Percentiles rank a stretch among this genome's conserved stretches.
These are phyloP conservation scores for Candida sp. DNA, from an alignment of 1,139 yeast genomes.

Conservation along the genomic window DNA sequence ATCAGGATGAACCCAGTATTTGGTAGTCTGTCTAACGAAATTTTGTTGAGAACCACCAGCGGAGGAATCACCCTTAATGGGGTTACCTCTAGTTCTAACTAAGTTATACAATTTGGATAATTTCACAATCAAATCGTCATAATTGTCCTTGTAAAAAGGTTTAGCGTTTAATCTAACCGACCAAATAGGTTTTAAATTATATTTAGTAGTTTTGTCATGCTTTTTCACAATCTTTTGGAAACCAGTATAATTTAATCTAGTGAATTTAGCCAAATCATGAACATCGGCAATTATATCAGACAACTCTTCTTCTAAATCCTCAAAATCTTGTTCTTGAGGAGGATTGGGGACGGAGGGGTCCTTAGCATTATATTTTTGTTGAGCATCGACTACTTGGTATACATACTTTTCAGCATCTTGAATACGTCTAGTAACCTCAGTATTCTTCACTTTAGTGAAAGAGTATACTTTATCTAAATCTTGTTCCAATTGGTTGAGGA, in stretches of 20 bases:
- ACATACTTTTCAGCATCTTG: conserved; percentile 75
- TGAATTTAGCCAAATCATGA: conserved; percentile 91
- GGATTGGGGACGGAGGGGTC: conserved; percentile 23
- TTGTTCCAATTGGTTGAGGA: conserved; percentile 66
- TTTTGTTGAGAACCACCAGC: conserved; percentile 99
- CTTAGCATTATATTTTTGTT: conserved; percentile 14
- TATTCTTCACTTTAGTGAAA: conserved; percentile 82
- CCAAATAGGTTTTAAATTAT: conserved; percentile 84
- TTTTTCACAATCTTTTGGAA: conserved; percentile 94
- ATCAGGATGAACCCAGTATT: conserved; percentile 99
- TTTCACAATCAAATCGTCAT: conserved; percentile 84
- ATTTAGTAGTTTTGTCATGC: conserved; percentile 88
- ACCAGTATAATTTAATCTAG: conserved; percentile 91
- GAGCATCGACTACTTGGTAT: conserved; percentile 53
- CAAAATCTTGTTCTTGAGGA: conserved; percentile 79
- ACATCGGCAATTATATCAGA: conserved; percentile 96
- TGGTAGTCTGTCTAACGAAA: conserved; percentile 96
- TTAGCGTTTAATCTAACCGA: conserved; percentile 89
- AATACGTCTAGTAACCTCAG: conserved; percentile 71
- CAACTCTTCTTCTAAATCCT: conserved; percentile 85
- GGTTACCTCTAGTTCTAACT: conserved; percentile 94
- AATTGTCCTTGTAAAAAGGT: conserved; percentile 94
- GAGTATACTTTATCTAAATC: conserved; percentile 91
- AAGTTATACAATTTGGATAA: conserved; percentile 86
- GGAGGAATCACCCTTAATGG: conserved; percentile 88